These are phyloP conservation scores for Candida sojae DNA, from an alignment of 1,139 yeast genomes.

Conservation along the genomic window DNA sequence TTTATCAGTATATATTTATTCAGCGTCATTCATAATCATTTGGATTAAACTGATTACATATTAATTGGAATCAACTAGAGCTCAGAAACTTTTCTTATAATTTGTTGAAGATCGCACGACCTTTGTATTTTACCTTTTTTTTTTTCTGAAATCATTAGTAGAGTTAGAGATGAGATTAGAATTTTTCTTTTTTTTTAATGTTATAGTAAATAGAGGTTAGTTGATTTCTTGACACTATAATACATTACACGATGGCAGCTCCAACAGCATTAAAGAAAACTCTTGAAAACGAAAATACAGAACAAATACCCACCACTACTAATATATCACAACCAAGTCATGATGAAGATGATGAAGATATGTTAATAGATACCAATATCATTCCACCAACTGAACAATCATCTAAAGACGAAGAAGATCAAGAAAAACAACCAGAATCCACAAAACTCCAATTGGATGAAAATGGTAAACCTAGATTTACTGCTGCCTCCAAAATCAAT, in stretches of 20 bases:
- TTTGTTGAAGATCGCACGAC: constrained; percentile 3
- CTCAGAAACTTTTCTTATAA: too few relatives aligned
- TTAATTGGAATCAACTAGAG: neutral
- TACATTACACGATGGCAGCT: constrained; percentile 57
- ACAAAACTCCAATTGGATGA: constrained; percentile 75
- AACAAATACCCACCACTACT: constrained; percentile 5
- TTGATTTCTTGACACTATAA: neutral
- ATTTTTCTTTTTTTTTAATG: constrained; percentile 3
- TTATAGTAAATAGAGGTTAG: neutral
- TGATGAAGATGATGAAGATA: constrained; percentile 54
- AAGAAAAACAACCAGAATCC: constrained; percentile 23
- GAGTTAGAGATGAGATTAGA: neutral
- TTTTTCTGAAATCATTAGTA: neutral
- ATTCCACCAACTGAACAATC: constrained; percentile 25
- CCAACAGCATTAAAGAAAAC: constrained; percentile 60
- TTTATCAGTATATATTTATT: too few relatives aligned
- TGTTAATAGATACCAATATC: constrained; percentile 64
- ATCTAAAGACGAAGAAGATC: constrained; percentile 15
- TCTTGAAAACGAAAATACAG: constrained; percentile 3
- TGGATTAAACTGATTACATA: too few relatives aligned
- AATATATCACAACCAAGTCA: constrained; percentile 6
- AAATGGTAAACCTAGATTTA: constrained; percentile 86
- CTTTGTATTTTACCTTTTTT: neutral
- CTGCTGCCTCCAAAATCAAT: constrained; percentile 68
- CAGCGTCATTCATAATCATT: too few relatives aligned